Percentiles rank a stretch among this genome's conserved stretches.
phyloP scores from a whole-genome alignment of 1,139 yeast species.

The Pichiaceae sp. region DNA sequence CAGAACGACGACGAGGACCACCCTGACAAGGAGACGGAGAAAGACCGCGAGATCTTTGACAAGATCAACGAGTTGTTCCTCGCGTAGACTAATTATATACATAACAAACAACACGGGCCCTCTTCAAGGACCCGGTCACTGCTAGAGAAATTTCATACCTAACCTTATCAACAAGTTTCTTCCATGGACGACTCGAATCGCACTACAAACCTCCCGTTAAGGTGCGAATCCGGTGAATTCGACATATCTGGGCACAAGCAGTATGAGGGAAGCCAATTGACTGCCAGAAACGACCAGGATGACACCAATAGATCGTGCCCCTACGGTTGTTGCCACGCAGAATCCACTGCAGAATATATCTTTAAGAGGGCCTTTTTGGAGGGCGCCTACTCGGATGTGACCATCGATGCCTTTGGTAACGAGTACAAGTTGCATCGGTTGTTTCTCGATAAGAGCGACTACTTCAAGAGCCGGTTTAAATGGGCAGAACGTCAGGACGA shows the following conservation, averaged over 20 bases:
- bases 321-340: conserved; percentile 26
- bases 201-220: too few relatives aligned
- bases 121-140: too few relatives aligned
- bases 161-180: too few relatives aligned
- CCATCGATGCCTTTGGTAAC: conserved; percentile 34
- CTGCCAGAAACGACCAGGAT: background rate
- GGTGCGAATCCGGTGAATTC: too few relatives aligned
- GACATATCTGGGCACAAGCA: background rate
- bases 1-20: conserved; percentile 56
- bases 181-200: too few relatives aligned
- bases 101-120: background rate
- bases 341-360: conserved; percentile 25
- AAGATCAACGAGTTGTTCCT: conserved; percentile 49
- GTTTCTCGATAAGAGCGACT: conserved; percentile 37
- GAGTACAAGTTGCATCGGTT: conserved; percentile 35
- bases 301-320: conserved; percentile 16
- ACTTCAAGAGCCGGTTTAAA: conserved; percentile 35
- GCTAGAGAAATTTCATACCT: too few relatives aligned
- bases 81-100: conserved; percentile 23
- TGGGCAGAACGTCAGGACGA: conserved; percentile 25
- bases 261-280: background rate
- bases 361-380: conserved; percentile 30
- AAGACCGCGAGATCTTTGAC: conserved; percentile 47
- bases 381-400: conserved; percentile 41
- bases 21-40: conserved; percentile 44